These are phyloP conservation scores for Alloteropsis semialata DNA, from an alignment of 176 grass and related monocot genomes.

Conservation along the genomic window DNA sequence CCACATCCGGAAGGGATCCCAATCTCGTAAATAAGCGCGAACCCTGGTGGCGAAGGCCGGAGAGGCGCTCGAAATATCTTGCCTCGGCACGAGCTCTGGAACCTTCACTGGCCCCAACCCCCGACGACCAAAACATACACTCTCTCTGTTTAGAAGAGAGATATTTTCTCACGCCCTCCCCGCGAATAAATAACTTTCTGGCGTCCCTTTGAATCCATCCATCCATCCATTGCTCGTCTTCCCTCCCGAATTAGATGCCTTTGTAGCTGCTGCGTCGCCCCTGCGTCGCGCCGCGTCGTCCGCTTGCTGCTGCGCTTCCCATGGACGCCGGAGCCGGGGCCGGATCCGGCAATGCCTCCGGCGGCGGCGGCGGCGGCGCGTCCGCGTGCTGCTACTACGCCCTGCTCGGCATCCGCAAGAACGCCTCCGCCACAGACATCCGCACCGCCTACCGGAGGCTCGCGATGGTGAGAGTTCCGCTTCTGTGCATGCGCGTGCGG, in stretches of 20 bases:
- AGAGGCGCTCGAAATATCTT: slow-evolving; percentile 58
- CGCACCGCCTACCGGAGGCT: slow-evolving; percentile 83
- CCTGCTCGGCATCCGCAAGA: slow-evolving; percentile 74
- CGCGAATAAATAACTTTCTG: slow-evolving; percentile 10
- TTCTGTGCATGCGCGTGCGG: background rate
- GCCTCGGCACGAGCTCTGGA: slow-evolving; percentile 57
- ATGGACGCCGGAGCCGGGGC: slow-evolving; percentile 59
- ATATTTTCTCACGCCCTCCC: slow-evolving; percentile 31
- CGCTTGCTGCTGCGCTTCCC: background rate
- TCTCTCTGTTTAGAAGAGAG: slow-evolving; percentile 16
- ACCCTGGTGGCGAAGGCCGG: background rate
- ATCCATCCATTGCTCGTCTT: background rate
- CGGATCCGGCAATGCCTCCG: slow-evolving; percentile 67
- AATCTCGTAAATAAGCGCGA: slow-evolving; percentile 37
- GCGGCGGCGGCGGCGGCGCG: slow-evolving; percentile 55
- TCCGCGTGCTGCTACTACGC: slow-evolving; percentile 82
- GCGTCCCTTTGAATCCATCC: slow-evolving; percentile 17
- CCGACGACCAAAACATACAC: slow-evolving; percentile 19
- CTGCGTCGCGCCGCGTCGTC: slow-evolving; percentile 1
- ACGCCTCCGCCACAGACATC: slow-evolving; percentile 70
- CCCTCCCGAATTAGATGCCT: slow-evolving; percentile 29
- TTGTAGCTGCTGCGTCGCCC: background rate
- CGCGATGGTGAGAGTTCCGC: slow-evolving; percentile 60
- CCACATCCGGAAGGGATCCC: slow-evolving; percentile 1
- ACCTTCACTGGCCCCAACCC: slow-evolving; percentile 63